A percentile compares a stretch with the other conserved stretches of the same genome.
phyloP scores from a whole-genome alignment of 2,329 filamentous ascomycete genomes.

The Pezizomycotina sp. region DNA sequence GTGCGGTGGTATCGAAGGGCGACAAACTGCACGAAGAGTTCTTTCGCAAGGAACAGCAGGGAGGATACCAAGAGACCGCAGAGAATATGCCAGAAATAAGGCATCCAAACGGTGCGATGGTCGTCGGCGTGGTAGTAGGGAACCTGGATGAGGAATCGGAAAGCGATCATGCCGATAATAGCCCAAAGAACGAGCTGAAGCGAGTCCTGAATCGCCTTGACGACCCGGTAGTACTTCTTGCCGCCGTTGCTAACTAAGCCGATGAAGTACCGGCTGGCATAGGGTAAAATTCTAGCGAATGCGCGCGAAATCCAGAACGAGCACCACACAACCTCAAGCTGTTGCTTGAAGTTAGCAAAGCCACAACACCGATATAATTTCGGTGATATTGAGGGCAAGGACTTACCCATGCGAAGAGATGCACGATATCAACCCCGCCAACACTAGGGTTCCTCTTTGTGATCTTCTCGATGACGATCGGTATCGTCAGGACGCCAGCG shows the following conservation, averaged over 20 bases:
- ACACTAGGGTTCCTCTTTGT: conserved; percentile 24
- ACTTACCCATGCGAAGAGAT: conserved; percentile 44
- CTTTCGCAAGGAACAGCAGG: conserved; percentile 61
- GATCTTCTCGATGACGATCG: conserved; percentile 31
- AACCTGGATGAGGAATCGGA: too few relatives aligned
- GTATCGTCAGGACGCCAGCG: conserved; percentile 43
- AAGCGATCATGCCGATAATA: conserved; percentile 35
- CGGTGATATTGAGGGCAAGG: too few relatives aligned
- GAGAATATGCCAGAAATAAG: conserved; percentile 44
- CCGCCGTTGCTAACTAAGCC: conserved; percentile 54
- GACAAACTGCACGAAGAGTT: conserved; percentile 63
- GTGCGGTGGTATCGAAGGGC: conserved; percentile 70
- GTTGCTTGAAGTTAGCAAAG: too few relatives aligned
- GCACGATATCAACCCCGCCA: conserved; percentile 35
- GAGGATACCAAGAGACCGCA: conserved; percentile 51
- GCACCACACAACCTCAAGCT: conserved; percentile 52
- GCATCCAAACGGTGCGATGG: too few relatives aligned
- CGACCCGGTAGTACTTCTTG: conserved; percentile 51
- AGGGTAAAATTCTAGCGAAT: conserved; percentile 43
- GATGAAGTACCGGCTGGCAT: conserved; percentile 49
- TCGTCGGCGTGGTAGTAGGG: too few relatives aligned
- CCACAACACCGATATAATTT: too few relatives aligned
- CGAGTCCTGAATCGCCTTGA: conserved; percentile 47
- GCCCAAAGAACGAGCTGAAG: conserved; percentile 55
- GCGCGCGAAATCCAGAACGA: conserved; percentile 51